Evolutionary conservation across 352 stramenopile genomes (phyloP).

Genomic region (Achlya hypogyna): DNA sequence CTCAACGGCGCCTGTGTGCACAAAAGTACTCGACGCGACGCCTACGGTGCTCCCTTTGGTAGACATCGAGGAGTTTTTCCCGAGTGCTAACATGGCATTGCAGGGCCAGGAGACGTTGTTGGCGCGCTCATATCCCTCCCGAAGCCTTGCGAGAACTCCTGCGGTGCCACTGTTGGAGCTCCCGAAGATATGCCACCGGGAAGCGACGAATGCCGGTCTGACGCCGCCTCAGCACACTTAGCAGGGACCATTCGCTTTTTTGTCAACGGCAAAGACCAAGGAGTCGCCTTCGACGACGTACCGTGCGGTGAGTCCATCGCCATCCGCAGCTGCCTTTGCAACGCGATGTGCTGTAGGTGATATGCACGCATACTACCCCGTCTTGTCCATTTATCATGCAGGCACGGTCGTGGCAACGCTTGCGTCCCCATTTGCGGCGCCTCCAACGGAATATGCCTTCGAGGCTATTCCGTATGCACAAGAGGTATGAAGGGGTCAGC

Average conservation of each 20-base stretch:
- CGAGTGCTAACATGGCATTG: not conserved
- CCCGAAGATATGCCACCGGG: not conserved
- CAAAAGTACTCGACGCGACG: slow-evolving; percentile 8
- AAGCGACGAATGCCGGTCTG: too few species aligned
- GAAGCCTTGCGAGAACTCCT: not conserved
- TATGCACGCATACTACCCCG: not conserved
- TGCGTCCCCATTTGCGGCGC: not conserved
- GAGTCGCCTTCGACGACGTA: slow-evolving; percentile 6
- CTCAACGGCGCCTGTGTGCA: slow-evolving; percentile 1
- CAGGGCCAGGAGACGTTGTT: slow-evolving; percentile 9
- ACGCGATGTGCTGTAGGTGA: not conserved
- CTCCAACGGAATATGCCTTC: not conserved
- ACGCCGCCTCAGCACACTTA: too few species aligned
- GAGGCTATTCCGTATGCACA: not conserved
- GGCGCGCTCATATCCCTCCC: slow-evolving; percentile 2
- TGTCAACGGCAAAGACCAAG: slow-evolving; percentile 18
- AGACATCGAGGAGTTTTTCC: not conserved
- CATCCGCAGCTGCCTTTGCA: not conserved
- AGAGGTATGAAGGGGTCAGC: not conserved
- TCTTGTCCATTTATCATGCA: slow-evolving; percentile 10
- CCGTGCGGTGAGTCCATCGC: not conserved
- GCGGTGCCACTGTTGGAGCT: not conserved
- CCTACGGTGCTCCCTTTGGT: slow-evolving; percentile 14
- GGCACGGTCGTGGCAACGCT: slow-evolving; percentile 8
- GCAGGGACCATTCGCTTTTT: slow-evolving; percentile 17